These are phyloP conservation scores for Maudiozyma humilis DNA, from an alignment of 1,139 yeast species.

Conservation along the genomic window DNA sequence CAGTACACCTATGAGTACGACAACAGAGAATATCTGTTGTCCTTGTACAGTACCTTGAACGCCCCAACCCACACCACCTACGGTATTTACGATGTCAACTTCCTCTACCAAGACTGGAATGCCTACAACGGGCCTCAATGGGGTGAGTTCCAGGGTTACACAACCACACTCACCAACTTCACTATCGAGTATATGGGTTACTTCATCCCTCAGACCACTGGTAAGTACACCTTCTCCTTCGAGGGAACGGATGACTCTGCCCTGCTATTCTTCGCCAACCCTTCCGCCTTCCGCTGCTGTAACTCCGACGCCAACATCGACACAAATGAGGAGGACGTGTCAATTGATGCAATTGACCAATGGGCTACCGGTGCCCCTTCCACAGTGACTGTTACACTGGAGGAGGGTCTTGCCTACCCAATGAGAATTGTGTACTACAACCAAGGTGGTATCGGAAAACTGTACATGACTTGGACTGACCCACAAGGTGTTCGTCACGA, in stretches of 20 bases:
- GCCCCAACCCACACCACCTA: slow-evolving; percentile 1
- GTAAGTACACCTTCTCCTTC: slow-evolving; percentile 22
- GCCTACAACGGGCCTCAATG: slow-evolving; percentile 3
- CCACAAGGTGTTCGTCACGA: slow-evolving; percentile 1
- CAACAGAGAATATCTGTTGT: background rate
- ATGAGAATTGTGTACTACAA: slow-evolving; percentile 3
- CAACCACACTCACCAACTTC: slow-evolving; percentile 11
- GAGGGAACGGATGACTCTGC: slow-evolving; percentile 17
- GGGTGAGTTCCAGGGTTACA: slow-evolving; percentile 4
- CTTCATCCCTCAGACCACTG: slow-evolving; percentile 19
- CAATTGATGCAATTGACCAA: slow-evolving; percentile 4
- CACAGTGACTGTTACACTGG: background rate
- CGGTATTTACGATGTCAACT: slow-evolving; percentile 1
- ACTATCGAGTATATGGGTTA: slow-evolving; percentile 23
- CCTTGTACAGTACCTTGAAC: background rate
- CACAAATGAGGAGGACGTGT: slow-evolving; percentile 1
- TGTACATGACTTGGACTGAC: slow-evolving; percentile 1
- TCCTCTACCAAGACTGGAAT: background rate
- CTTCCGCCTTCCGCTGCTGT: slow-evolving; percentile 27
- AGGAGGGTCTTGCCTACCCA: slow-evolving; percentile 4
- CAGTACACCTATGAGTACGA: slow-evolving; percentile 1
- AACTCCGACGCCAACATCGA: background rate
- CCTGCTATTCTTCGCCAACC: slow-evolving; percentile 16
- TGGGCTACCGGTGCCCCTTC: slow-evolving; percentile 2
- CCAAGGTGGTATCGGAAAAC: slow-evolving; percentile 1